Evolutionary conservation across 139 green algal species (phyloP), one percentile per base, ranked within the genome.

Genomic region (Chlamydomonas sphaeroides): DNA sequence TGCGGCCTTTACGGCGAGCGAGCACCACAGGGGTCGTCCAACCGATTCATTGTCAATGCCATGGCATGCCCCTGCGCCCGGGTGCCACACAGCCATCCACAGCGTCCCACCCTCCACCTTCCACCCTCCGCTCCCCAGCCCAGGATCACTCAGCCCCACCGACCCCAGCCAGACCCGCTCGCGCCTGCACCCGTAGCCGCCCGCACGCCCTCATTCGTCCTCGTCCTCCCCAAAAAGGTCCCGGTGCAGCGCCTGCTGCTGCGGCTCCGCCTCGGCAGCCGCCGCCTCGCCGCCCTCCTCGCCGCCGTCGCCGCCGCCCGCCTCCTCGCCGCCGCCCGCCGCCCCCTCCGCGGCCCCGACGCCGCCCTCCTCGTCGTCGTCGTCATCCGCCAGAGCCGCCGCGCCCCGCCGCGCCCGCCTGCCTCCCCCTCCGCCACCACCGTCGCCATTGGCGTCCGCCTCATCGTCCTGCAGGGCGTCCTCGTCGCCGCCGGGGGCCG

Each of bases 211-310:
- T 32, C 21, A 62, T 33, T 80, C 72, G 36, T 80, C 72, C 0
- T 80, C 72, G 28, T 80, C 72, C 1, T 80, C 72, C 5, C 72
- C 72, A 42, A 80, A 80, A 26, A 80, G 45, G 57, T 80, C 72
- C 53, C 56, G 25, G 38, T 80, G 72, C 56, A 80, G n/a, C 26
- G 41, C 65, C 56, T 80, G 36, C 21, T 21, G 51, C 20, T 66
- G 33, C 14, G 14, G 5, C 2, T 35, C 71, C 33, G 15, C 49
- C 36, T 66, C 61, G 8, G n/a, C 61, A 2, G 4, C n/a, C n/a
- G n/a, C 61, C n/a, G 61, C 61, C n/a, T 66, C 61, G n/a, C 14
- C 61, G 3, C n/a, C n/a, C n/a, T 10, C 61, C n/a, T 5, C 69
- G 17, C 30, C 15, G 36, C 10, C 42, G 25, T 11, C 56, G 25